phyloP scores from a whole-genome alignment of 148 eudicot genomes.

The Persicaria maculosa region DNA sequence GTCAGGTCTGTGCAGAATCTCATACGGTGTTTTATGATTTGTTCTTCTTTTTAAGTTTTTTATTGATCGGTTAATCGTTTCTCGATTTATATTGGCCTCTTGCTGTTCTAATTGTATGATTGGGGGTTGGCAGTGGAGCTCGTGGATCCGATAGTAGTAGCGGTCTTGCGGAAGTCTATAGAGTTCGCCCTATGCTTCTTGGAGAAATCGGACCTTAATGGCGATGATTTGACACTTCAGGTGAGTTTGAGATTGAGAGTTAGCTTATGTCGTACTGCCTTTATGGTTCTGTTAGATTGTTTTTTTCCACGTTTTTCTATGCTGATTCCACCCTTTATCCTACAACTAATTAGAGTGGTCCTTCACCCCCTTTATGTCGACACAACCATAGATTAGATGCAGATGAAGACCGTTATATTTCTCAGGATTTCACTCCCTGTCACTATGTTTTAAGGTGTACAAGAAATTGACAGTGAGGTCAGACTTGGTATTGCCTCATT shows the following conservation, averaged over 20 bases:
- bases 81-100: neutral
- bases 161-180: slow-evolving; percentile 59
- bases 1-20: slow-evolving; percentile 31
- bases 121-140: slow-evolving; percentile 56
- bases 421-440: neutral
- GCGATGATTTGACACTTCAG: slow-evolving; percentile 68
- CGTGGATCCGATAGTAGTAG: slow-evolving; percentile 61
- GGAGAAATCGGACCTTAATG: slow-evolving; percentile 44
- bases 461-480: neutral
- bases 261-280: neutral
- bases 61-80: neutral
- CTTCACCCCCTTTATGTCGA: neutral
- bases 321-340: neutral
- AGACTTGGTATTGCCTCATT: neutral
- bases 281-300: neutral
- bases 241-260: slow-evolving; percentile 26
- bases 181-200: slow-evolving; percentile 74
- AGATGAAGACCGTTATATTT: neutral
- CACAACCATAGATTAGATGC: neutral
- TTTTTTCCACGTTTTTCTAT: neutral
- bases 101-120: neutral
- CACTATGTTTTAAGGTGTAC: neutral
- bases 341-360: neutral
- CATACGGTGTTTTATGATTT: slow-evolving; percentile 1
- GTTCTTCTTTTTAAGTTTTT: slow-evolving; percentile 1